phyloP scores from a whole-genome alignment of 768 basidiomycete species.

The Podaxis rugospora region DNA sequence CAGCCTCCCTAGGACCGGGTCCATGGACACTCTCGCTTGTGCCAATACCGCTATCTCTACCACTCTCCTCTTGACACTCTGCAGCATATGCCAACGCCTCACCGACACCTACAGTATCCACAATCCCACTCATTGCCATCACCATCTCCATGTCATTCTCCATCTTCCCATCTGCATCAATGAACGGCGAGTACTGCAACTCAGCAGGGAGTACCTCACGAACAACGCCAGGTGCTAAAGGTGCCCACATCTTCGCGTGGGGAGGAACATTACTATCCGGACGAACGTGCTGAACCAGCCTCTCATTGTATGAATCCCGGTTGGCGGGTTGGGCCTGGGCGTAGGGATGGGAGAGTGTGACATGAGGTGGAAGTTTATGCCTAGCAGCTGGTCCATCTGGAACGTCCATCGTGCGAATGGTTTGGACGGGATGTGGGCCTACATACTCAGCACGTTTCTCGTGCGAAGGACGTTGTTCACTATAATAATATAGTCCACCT shows the following conservation, averaged over 20 bases:
- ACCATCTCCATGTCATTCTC: conserved; percentile 11
- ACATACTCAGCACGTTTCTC: conserved; percentile 27
- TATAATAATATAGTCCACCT: conserved; percentile 27
- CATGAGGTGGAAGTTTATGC: conserved; percentile 34
- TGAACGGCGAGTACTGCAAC: conserved; percentile 44
- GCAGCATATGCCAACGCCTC: conserved; percentile 55
- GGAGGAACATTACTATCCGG: conserved; percentile 35
- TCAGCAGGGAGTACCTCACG: conserved; percentile 42
- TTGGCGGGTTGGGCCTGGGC: conserved; percentile 29
- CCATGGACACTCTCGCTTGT: conserved; percentile 37
- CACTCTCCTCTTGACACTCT: conserved; percentile 12
- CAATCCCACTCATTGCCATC: conserved; percentile 9
- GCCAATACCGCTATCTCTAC: conserved; percentile 42
- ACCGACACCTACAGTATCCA: conserved; percentile 53
- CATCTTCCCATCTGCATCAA: conserved; percentile 20
- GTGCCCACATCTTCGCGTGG: conserved; percentile 49
- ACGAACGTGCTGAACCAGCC: conserved; percentile 27
- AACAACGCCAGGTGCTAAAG: conserved; percentile 38
- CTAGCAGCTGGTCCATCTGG: conserved; percentile 18
- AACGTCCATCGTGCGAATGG: conserved; percentile 1
- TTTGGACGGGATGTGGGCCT: conserved; percentile 27
- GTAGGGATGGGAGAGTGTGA: conserved; percentile 38
- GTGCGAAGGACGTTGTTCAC: neutral
- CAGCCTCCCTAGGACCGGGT: neutral
- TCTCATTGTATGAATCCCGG: conserved; percentile 28